Base-by-base conservation (phyloP, 192 early-diverging fungal genomes). In the Rhizophagus sp. region DNA sequence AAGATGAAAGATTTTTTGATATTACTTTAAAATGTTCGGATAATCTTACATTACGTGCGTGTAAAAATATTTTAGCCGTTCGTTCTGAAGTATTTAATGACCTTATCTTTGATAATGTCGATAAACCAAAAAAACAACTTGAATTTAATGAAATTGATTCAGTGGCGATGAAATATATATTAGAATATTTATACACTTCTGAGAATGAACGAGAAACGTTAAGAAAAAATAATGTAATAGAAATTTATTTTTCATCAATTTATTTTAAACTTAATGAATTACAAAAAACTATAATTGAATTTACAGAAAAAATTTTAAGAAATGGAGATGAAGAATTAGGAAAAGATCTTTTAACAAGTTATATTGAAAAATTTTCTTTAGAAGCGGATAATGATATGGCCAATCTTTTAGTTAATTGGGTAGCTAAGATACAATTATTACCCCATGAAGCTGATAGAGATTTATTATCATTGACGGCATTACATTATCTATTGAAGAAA, bases 121-220 rank as follows among this genome's bases (percentile, higher is more conserved):
- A 27, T 47, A 10, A 47, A 47, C 44, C 9, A 47, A 10, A 47
- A 47, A 10, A 47, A 47, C 44, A 47, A 13, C 44, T 47, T 12
- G 44, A 47, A 36, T 68, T 68, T 36, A 15, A 27, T 27, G 2
- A 34, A 15, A 68, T 68, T 34, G 27, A 68, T 19, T 34, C 36
- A 27, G 15, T 2, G 3, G 27, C 66, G 13, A 68, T 68, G 66
- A 68, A 68, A 68, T 27, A 15, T 27, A 68, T 68, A 15, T 36
- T 68, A 68, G 27, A 68, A 36, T 68, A 34, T 68, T 68, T 68
- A 36, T 68, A 68, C 12, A 68, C 66, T 27, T 27, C 17, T 6
- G 22, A 19, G 5, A 36, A 27, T 34, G 66, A 36, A 27, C 12
- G 19, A 34, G 36, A 68, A 27, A n/a, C 4, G 22, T 36, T 68